A percentile compares a stretch with the other conserved stretches of the same genome.
Conservation (phyloP, 1,284 basidiomycete species). For the Moesziomyces aphidis region DNA sequence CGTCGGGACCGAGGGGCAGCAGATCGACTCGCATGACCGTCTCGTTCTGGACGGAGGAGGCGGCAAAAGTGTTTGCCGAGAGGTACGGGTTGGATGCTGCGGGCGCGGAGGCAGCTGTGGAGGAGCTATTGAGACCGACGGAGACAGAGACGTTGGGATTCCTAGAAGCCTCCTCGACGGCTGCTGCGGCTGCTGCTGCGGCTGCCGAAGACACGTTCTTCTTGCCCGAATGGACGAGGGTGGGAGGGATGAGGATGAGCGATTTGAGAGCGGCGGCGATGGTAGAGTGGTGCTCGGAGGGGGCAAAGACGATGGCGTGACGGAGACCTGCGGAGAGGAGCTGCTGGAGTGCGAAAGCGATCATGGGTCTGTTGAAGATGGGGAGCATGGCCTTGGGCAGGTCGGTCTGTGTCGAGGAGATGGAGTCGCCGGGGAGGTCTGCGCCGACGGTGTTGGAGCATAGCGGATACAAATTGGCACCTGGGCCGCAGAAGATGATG, state of each 20-base stretch:
- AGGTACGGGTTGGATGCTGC: slow-evolving; percentile 29
- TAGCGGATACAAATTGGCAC: slow-evolving; percentile 63
- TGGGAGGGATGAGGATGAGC: slow-evolving; percentile 56
- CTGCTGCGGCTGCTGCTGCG: slow-evolving; percentile 32
- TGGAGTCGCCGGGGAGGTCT: slow-evolving; percentile 13
- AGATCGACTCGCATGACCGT: slow-evolving; percentile 57
- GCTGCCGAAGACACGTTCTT: slow-evolving; percentile 33
- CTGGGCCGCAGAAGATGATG: slow-evolving; percentile 64
- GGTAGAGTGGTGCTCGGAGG: slow-evolving; percentile 56
- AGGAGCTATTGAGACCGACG: slow-evolving; percentile 44
- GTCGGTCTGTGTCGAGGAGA: slow-evolving; percentile 16
- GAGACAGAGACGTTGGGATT: slow-evolving; percentile 53
- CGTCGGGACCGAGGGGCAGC: slow-evolving; percentile 59
- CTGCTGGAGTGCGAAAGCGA: slow-evolving; percentile 63
- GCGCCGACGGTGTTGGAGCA: slow-evolving; percentile 42
- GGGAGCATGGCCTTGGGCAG: slow-evolving; percentile 66
- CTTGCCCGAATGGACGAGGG: slow-evolving; percentile 30
- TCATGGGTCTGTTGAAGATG: slow-evolving; percentile 64
- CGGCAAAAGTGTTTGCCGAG: slow-evolving; percentile 30
- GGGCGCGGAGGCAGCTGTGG: slow-evolving; percentile 16
- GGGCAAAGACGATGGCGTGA: slow-evolving; percentile 60
- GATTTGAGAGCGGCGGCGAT: slow-evolving; percentile 57
- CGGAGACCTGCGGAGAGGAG: slow-evolving; percentile 60
- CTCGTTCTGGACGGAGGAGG: slow-evolving; percentile 35
- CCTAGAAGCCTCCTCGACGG: slow-evolving; percentile 41